Conservation (phyloP, 768 basidiomycete species). For the Lactarius hengduanensis region DNA sequence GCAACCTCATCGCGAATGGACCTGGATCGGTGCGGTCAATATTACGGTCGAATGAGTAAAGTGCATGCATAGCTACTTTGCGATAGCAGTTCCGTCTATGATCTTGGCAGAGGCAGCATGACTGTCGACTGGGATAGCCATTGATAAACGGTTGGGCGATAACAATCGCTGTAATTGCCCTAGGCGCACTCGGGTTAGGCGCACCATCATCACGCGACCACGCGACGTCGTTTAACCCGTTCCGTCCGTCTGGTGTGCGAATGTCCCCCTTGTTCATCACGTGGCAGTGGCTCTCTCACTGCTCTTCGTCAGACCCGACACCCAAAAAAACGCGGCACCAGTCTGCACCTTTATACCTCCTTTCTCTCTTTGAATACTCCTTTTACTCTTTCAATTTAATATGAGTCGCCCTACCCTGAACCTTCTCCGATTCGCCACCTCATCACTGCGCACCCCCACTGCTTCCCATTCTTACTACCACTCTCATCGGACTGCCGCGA, state of each 20-base stretch:
- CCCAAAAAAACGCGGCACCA: slow-evolving; percentile 3
- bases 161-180: slow-evolving; percentile 15
- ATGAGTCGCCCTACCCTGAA: slow-evolving; percentile 57
- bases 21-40: slow-evolving; percentile 44
- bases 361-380: slow-evolving; percentile 14
- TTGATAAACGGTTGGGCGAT: slow-evolving; percentile 17
- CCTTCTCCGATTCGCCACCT: slow-evolving; percentile 57
- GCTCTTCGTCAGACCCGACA: background rate
- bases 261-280: background rate
- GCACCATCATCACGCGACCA: slow-evolving; percentile 6
- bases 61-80: slow-evolving; percentile 58
- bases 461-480: slow-evolving; percentile 40
- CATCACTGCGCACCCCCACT: slow-evolving; percentile 52
- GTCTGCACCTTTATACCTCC: slow-evolving; percentile 9
- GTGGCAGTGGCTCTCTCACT: background rate
- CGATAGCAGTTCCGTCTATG: slow-evolving; percentile 82
- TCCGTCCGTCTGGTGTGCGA: background rate
- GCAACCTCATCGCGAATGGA: slow-evolving; percentile 76
- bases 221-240: background rate
- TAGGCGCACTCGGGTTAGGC: slow-evolving; percentile 12
- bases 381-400: slow-evolving; percentile 27
- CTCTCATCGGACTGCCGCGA: slow-evolving; percentile 29
- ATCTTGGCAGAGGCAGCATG: slow-evolving; percentile 44
- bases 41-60: slow-evolving; percentile 5
- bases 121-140: slow-evolving; percentile 31